Evolutionary conservation across 2,329 filamentous ascomycete species (phyloP).

Genomic region (Dothidotthia symphoricarpi): DNA sequence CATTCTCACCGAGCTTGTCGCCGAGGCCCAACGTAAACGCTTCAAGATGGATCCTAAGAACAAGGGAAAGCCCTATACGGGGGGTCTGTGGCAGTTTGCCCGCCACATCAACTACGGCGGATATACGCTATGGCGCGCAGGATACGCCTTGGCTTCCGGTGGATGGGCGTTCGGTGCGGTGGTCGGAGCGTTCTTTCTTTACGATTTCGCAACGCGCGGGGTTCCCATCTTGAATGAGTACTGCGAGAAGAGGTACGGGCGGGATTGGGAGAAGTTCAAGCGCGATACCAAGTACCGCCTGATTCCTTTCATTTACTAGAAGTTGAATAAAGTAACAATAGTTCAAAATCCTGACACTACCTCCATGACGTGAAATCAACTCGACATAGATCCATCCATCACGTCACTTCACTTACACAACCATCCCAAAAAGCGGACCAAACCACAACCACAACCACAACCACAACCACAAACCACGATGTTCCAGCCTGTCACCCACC

Average conservation of each 20-base stretch:
- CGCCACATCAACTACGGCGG: constrained; percentile 57
- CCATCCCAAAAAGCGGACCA: too few species aligned
- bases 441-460: too few species aligned
- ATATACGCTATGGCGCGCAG: constrained; percentile 53
- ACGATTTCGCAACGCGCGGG: constrained; percentile 46
- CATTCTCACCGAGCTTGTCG: constrained; percentile 54
- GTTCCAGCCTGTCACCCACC: too few species aligned
- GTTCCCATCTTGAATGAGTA: constrained; percentile 54
- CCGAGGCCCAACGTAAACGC: constrained; percentile 57
- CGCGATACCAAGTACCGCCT: constrained; percentile 41
- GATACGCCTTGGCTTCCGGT: constrained; percentile 50
- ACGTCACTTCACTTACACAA: too few species aligned
- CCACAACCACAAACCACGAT: too few species aligned
- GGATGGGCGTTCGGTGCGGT: constrained; percentile 48
- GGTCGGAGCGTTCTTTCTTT: constrained; percentile 45
- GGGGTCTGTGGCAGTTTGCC: constrained; percentile 51
- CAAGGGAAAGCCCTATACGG: constrained; percentile 53
- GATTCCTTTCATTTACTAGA: constrained; percentile 35
- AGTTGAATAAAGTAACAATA: too few species aligned
- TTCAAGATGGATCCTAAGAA: constrained; percentile 55
- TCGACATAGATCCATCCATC: too few species aligned
- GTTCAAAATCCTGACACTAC: too few species aligned
- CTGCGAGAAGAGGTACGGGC: constrained; percentile 44
- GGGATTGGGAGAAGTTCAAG: constrained; percentile 44
- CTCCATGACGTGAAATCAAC: too few species aligned